These are phyloP conservation scores for Monosporozyma yasuniensis DNA, from an alignment of 805 yeast genomes.

Conservation along the genomic window DNA sequence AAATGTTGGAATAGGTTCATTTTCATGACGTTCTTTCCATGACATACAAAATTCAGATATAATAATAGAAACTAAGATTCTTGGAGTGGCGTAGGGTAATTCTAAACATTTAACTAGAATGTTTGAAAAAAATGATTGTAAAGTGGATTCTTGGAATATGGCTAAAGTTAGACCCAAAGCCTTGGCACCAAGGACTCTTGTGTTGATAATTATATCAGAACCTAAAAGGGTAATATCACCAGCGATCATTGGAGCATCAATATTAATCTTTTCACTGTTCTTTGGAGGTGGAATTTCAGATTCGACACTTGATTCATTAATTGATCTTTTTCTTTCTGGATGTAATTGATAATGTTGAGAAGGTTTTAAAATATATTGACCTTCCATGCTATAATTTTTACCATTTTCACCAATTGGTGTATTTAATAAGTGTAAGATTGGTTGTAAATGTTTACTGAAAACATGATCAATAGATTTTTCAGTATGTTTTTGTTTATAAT, in stretches of 20 bases:
- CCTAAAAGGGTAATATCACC: constrained; percentile 91
- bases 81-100: constrained; percentile 72
- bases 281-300: constrained; percentile 41
- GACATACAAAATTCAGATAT: constrained; percentile 56
- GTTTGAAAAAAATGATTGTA: constrained; percentile 34
- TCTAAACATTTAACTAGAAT: constrained; percentile 35
- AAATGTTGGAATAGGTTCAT: constrained; percentile 19
- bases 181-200: constrained; percentile 64
- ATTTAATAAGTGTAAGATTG: constrained; percentile 60
- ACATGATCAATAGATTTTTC: constrained; percentile 41
- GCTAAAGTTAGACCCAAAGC: constrained; percentile 67
- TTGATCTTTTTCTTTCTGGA: constrained; percentile 27
- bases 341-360: constrained; percentile 36
- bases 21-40: constrained; percentile 11
- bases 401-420: constrained; percentile 95
- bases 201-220: constrained; percentile 57
- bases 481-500: constrained; percentile 31
- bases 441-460: constrained; percentile 48
- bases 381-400: constrained; percentile 76
- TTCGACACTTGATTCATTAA: constrained; percentile 20
- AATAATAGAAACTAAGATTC: constrained; percentile 58
- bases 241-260: constrained; percentile 83
- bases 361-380: constrained; percentile 66
- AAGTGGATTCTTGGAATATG: constrained; percentile 34
- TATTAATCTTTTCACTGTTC: constrained; percentile 58